Conservation (phyloP, 371 early-diverging fungal species). For the Saksenaea vasiformis region DNA sequence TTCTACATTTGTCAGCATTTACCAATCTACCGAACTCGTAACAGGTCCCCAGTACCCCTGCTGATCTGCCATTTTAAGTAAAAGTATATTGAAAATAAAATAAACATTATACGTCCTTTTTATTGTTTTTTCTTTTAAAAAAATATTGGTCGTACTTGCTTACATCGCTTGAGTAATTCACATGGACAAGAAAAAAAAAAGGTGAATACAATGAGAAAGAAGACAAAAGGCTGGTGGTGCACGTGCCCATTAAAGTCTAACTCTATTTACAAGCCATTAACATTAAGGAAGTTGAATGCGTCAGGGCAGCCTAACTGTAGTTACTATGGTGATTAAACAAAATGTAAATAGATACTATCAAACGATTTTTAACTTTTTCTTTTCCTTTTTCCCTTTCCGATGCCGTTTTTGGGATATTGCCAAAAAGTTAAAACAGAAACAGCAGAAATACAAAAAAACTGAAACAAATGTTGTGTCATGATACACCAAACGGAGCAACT, state of each 20-base stretch:
- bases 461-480: background rate
- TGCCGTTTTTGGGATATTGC: background rate
- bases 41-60: conserved; percentile 39
- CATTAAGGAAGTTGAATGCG: background rate
- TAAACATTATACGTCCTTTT: conserved; percentile 4
- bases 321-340: background rate
- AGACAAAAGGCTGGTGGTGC: background rate
- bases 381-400: background rate
- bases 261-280: background rate
- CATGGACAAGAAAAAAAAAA: background rate
- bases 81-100: conserved; percentile 1
- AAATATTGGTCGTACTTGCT: background rate
- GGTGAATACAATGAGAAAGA: background rate
- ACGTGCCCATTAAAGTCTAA: background rate
- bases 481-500: background rate
- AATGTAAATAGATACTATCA: too few relatives aligned
- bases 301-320: background rate
- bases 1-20: conserved; percentile 6
- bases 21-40: conserved; percentile 50
- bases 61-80: conserved; percentile 9
- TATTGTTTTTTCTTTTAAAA: conserved; percentile 3
- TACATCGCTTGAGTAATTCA: background rate
- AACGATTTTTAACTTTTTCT: too few relatives aligned
- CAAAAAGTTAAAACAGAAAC: background rate
- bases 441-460: background rate